These are phyloP conservation scores for Kuraishia piskuri DNA, from an alignment of 805 yeast genomes.

Conservation along the genomic window DNA sequence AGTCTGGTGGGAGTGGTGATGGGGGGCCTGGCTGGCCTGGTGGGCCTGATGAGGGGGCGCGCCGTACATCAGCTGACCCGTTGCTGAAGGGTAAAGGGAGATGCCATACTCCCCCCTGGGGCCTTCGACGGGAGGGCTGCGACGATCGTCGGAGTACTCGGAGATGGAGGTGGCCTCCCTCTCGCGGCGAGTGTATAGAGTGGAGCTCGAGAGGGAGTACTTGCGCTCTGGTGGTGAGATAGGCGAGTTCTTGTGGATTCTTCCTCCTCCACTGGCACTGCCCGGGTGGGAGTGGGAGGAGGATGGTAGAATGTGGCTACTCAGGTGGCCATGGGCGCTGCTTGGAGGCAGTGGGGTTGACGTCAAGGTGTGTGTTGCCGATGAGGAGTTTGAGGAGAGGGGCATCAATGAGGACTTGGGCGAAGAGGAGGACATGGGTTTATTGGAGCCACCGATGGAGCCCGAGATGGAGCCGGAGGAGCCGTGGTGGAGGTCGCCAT, in stretches of 20 bases:
- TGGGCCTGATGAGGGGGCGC: neutral
- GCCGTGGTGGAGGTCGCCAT: neutral
- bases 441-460: neutral
- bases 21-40: no score
- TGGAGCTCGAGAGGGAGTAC: neutral
- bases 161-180: neutral
- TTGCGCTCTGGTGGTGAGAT: neutral
- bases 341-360: conserved; percentile 4
- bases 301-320: neutral
- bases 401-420: conserved; percentile 1
- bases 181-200: neutral
- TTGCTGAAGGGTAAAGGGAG: neutral
- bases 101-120: neutral
- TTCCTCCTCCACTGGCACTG: neutral
- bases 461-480: neutral
- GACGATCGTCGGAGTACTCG: neutral
- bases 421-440: conserved; percentile 2
- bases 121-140: neutral
- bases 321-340: neutral
- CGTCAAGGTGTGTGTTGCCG: conserved; percentile 3
- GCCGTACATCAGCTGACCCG: neutral
- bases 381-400: conserved; percentile 1
- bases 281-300: neutral
- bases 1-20: neutral
- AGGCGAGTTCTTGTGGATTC: neutral